phyloP scores from a whole-genome alignment of 2,329 filamentous ascomycete species.

The Sporothrix inflata region DNA sequence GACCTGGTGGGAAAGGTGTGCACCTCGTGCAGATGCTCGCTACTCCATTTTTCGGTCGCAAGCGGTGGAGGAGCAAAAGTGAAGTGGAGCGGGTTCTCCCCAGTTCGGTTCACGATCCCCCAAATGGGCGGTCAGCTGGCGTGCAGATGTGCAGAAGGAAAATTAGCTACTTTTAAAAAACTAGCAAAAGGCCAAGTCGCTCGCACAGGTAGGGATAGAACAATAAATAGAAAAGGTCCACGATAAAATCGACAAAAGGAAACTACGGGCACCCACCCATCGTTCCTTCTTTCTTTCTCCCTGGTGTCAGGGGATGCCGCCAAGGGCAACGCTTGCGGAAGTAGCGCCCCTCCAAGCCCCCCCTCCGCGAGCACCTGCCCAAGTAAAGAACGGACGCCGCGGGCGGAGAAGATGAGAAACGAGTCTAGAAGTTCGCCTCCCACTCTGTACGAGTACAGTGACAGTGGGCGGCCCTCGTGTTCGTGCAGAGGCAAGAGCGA shows the following conservation, averaged over 20 bases:
- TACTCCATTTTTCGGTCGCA: conserved; percentile 12
- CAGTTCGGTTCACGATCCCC: conserved; percentile 22
- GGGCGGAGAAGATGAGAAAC: neutral
- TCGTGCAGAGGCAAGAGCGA: neutral
- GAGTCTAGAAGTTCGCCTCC: neutral
- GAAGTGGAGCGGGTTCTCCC: neutral
- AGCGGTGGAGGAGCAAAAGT: neutral
- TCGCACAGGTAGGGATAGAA: too few relatives aligned
- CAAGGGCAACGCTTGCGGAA: conserved; percentile 15
- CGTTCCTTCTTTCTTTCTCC: neutral
- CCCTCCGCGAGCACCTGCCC: conserved; percentile 13
- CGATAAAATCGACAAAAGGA: neutral
- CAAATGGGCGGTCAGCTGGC: conserved; percentile 30
- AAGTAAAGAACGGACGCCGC: neutral
- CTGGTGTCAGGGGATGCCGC: conserved; percentile 9
- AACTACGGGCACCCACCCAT: neutral
- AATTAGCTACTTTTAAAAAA: neutral
- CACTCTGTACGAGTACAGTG: neutral
- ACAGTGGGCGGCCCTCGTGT: conserved; percentile 11
- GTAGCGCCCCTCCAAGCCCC: conserved; percentile 3
- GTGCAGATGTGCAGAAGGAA: neutral
- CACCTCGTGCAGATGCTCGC: neutral
- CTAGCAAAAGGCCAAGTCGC: neutral
- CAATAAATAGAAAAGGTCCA: too few relatives aligned
- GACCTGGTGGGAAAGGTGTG: neutral